phyloP scores from a whole-genome alignment of 441 rosid species.

The Corymbia calophylla region DNA sequence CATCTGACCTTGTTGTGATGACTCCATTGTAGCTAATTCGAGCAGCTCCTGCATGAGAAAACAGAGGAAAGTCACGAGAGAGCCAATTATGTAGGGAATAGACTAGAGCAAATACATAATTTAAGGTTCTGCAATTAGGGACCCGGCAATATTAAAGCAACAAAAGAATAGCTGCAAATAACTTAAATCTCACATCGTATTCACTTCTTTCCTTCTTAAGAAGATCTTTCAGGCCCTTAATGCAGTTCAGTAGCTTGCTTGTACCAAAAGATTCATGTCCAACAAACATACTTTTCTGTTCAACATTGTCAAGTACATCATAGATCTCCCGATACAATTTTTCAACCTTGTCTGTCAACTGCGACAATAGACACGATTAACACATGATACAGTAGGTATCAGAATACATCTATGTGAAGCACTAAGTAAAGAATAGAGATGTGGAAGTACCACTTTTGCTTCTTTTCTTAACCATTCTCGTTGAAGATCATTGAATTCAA shows the following conservation, averaged over 20 bases:
- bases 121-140: neutral
- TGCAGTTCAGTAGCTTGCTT: slow-evolving; percentile 38
- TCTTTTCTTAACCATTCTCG: slow-evolving; percentile 75
- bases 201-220: slow-evolving; percentile 55
- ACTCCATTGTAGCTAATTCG: slow-evolving; percentile 33
- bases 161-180: neutral
- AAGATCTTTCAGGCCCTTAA: slow-evolving; percentile 59
- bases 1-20: slow-evolving; percentile 22
- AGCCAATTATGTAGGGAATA: neutral
- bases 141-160: neutral
- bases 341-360: slow-evolving; percentile 67
- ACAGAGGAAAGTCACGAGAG: neutral
- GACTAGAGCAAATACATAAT: neutral
- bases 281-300: slow-evolving; percentile 38
- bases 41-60: slow-evolving; percentile 40
- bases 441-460: slow-evolving; percentile 53
- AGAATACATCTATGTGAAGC: neutral
- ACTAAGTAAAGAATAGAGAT: neutral
- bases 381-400: neutral
- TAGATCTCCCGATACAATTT: slow-evolving; percentile 58
- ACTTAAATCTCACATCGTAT: slow-evolving; percentile 44
- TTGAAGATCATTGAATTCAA: slow-evolving; percentile 60
- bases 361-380: slow-evolving; percentile 5
- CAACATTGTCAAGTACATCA: slow-evolving; percentile 47
- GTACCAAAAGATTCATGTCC: slow-evolving; percentile 36